Evolutionary conservation across 768 basidiomycete species (phyloP).

Genomic region (Hortiboletus flavorubellus): DNA sequence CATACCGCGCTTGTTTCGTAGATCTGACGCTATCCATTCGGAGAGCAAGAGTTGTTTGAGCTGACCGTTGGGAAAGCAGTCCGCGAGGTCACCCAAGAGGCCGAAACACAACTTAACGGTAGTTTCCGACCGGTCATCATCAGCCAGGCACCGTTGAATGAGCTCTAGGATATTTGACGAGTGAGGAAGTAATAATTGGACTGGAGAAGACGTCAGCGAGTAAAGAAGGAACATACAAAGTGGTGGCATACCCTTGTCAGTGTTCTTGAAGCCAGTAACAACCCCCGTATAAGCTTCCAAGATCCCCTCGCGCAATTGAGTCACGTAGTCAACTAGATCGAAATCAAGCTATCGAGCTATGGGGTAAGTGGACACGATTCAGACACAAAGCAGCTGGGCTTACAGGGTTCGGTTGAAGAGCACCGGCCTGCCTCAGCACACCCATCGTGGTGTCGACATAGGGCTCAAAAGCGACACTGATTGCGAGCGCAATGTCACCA

Average conservation of each 20-base stretch:
- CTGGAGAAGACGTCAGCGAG: conserved; percentile 4
- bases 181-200: conserved; percentile 55
- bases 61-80: conserved; percentile 77
- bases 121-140: conserved; percentile 82
- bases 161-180: conserved; percentile 76
- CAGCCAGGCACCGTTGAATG: conserved; percentile 67
- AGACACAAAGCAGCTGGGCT: conserved; percentile 23
- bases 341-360: conserved; percentile 59
- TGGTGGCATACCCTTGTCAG: conserved; percentile 56
- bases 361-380: not conserved
- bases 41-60: conserved; percentile 75
- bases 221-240: not conserved
- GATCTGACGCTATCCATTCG: conserved; percentile 74
- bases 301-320: conserved; percentile 88
- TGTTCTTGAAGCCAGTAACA: conserved; percentile 85
- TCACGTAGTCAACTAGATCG: conserved; percentile 90
- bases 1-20: conserved; percentile 73
- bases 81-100: conserved; percentile 90
- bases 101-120: conserved; percentile 76
- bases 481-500: conserved; percentile 93
- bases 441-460: conserved; percentile 89
- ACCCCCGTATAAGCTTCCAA: conserved; percentile 96
- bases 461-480: conserved; percentile 81
- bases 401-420: conserved; percentile 84
- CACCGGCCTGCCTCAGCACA: conserved; percentile 87